A percentile compares a stretch with the other conserved stretches of the same genome.
These are phyloP conservation scores for Quercus agrifolia DNA, from an alignment of 306 rosid genomes.

Conservation along the genomic window DNA sequence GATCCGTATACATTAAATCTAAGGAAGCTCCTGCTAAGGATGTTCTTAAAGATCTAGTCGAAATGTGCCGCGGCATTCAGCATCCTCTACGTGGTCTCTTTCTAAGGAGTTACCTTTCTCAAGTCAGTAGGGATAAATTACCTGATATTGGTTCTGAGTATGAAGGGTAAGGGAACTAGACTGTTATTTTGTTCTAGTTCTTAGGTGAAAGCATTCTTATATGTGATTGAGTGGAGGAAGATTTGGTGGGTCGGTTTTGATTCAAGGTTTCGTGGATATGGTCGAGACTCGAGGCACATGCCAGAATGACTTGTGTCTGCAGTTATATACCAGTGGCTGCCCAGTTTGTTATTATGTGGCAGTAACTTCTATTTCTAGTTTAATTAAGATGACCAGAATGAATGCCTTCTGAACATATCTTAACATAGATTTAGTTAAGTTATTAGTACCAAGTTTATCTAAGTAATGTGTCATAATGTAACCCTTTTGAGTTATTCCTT, in stretches of 20 bases:
- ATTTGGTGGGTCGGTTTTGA: background rate
- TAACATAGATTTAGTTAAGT: background rate
- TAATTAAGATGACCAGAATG: background rate
- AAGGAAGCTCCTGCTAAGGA: slow-evolving; percentile 67
- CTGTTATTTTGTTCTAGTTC: background rate
- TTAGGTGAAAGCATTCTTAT: background rate
- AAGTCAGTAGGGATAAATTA: slow-evolving; percentile 59
- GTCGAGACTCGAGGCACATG: no score
- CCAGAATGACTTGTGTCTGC: no score
- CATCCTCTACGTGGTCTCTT: slow-evolving; percentile 60
- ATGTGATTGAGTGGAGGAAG: background rate
- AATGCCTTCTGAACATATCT: background rate
- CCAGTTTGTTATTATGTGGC: no score
- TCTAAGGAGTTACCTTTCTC: slow-evolving; percentile 64
- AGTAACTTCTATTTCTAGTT: background rate
- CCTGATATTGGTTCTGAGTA: slow-evolving; percentile 65
- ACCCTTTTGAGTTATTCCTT: background rate
- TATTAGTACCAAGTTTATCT: background rate
- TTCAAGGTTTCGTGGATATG: background rate
- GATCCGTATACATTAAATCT: slow-evolving; percentile 60
- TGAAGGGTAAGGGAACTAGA: slow-evolving; percentile 48
- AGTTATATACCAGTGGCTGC: no score
- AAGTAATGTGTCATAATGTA: background rate
- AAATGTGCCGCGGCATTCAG: slow-evolving; percentile 64
- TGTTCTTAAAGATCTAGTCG: slow-evolving; percentile 60